These are phyloP conservation scores for Kurtzmaniella quercitrusa DNA, from an alignment of 1,139 yeast genomes.

Conservation along the genomic window DNA sequence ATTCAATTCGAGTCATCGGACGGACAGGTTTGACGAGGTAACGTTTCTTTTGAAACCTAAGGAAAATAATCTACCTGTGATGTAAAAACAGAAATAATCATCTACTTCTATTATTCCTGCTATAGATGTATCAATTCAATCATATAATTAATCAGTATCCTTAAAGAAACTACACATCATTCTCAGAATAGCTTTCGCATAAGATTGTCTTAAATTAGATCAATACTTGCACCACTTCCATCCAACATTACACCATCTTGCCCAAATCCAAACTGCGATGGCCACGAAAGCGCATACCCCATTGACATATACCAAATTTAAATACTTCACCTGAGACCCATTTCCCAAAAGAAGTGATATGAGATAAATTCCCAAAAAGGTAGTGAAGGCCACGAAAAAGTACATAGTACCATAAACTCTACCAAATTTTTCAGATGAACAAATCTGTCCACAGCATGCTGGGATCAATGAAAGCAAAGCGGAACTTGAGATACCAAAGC, in stretches of 20 bases:
- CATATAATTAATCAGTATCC: too few relatives aligned
- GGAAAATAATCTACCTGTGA: too few relatives aligned
- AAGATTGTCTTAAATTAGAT: neutral
- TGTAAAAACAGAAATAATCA: too few relatives aligned
- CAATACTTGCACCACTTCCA: constrained; percentile 22
- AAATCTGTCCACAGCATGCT: constrained; percentile 56
- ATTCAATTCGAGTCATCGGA: too few relatives aligned
- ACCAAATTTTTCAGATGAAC: constrained; percentile 62
- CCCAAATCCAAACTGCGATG: constrained; percentile 19
- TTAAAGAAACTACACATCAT: too few relatives aligned
- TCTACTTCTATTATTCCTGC: too few relatives aligned
- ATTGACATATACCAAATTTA: constrained; percentile 23
- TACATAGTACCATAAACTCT: constrained; percentile 68
- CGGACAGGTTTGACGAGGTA: too few relatives aligned
- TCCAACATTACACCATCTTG: constrained; percentile 21
- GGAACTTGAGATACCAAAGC: constrained; percentile 27
- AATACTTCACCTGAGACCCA: constrained; percentile 10
- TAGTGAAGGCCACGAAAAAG: constrained; percentile 57
- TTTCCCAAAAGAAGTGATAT: constrained; percentile 24
- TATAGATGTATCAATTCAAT: too few relatives aligned
- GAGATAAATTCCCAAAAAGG: constrained; percentile 35
- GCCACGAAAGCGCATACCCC: constrained; percentile 21
- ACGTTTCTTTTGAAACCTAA: too few relatives aligned
- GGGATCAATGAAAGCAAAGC: constrained; percentile 30
- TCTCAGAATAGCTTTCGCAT: too few relatives aligned